Conservation (phyloP, 345 rosid genomes). For the Sapria himalayana region DNA sequence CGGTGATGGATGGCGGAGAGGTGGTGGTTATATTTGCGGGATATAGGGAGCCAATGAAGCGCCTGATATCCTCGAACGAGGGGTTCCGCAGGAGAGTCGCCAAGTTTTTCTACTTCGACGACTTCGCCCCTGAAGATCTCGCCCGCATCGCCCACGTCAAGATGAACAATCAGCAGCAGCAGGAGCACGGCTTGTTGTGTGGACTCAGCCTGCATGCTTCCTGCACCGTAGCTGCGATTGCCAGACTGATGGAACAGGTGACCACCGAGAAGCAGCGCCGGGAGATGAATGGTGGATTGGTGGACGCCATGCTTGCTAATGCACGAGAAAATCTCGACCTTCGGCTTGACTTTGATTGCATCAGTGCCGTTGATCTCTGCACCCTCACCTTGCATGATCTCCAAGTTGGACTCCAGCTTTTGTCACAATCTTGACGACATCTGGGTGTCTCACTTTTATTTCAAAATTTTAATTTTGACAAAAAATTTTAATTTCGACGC, state of each 20-base stretch:
- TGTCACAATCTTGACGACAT: constrained; percentile 15
- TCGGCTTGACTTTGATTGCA: constrained; percentile 61
- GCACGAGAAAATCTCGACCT: constrained; percentile 87
- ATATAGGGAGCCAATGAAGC: constrained; percentile 91
- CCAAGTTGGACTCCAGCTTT: constrained; percentile 37
- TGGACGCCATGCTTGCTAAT: constrained; percentile 59
- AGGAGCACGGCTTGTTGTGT: constrained; percentile 32
- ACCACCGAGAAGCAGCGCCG: constrained; percentile 74
- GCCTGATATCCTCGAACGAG: constrained; percentile 78
- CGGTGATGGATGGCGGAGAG: constrained; percentile 82
- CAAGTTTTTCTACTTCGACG: constrained; percentile 64
- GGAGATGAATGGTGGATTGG: constrained; percentile 87
- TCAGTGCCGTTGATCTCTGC: constrained; percentile 43
- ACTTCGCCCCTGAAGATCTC: constrained; percentile 51
- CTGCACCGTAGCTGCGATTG: constrained; percentile 49
- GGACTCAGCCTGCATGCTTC: constrained; percentile 52
- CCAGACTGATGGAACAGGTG: constrained; percentile 34
- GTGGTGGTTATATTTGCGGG: constrained; percentile 89
- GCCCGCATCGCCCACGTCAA: constrained; percentile 67
- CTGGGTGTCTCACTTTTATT: too few species aligned
- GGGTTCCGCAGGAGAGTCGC: constrained; percentile 97
- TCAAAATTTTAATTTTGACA: too few species aligned
- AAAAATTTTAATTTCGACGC: too few species aligned
- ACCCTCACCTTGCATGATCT: constrained; percentile 61
- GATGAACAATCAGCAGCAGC: constrained; percentile 57